These are phyloP conservation scores for Pisolithus albus DNA, from an alignment of 768 basidiomycete genomes.

Conservation along the genomic window DNA sequence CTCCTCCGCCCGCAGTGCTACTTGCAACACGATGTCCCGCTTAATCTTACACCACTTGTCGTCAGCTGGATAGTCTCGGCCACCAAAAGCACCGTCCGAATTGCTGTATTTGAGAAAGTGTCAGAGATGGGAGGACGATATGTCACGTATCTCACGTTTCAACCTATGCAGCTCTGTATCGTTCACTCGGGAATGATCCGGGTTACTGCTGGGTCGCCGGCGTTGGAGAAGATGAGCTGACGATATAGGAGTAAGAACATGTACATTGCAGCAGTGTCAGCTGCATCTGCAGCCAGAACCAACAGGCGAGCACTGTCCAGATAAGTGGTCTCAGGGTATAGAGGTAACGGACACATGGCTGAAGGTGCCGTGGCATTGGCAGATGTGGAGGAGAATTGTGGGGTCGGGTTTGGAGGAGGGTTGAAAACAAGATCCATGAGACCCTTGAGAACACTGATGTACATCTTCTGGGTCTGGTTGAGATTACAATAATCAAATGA, in stretches of 20 bases:
- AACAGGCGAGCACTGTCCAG: no score
- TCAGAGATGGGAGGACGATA: slow-evolving; percentile 52
- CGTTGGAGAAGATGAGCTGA: slow-evolving; percentile 55
- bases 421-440: slow-evolving; percentile 62
- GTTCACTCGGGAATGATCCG: slow-evolving; percentile 35
- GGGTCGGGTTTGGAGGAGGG: slow-evolving; percentile 36
- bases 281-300: no score
- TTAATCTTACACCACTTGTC: slow-evolving; percentile 51
- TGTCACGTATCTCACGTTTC: slow-evolving; percentile 72
- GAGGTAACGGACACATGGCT: slow-evolving; percentile 30
- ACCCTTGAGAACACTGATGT: slow-evolving; percentile 50
- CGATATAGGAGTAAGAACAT: slow-evolving; percentile 81
- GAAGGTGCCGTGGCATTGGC: slow-evolving; percentile 26
- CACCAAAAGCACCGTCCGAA: slow-evolving; percentile 17
- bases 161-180: slow-evolving; percentile 51
- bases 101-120: slow-evolving; percentile 42
- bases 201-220: slow-evolving; percentile 26
- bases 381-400: slow-evolving; percentile 22
- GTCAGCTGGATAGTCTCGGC: slow-evolving; percentile 28
- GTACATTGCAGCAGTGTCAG: no score
- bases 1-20: slow-evolving; percentile 62
- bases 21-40: slow-evolving; percentile 66
- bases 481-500: slow-evolving; percentile 39
- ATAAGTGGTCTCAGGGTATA: slow-evolving; percentile 74
- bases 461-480: slow-evolving; percentile 38